Evolutionary conservation across 495 filamentous ascomycete genomes (phyloP).

Genomic region (Neurospora sp.): DNA sequence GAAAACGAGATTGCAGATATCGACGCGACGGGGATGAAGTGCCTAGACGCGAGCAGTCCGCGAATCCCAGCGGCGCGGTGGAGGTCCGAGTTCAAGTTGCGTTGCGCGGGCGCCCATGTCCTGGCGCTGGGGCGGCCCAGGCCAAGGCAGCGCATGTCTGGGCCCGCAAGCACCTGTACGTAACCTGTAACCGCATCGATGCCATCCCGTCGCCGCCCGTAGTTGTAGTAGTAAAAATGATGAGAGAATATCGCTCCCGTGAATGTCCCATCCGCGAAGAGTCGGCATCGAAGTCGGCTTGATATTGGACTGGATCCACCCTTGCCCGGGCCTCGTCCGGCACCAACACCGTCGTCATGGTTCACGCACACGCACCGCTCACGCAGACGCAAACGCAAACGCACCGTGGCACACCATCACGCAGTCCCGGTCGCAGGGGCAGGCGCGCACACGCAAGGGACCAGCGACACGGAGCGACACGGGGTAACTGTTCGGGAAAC

Average conservation of each 20-base stretch:
- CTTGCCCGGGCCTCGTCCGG: background rate
- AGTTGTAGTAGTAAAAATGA: too few relatives aligned
- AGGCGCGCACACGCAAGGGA: conserved; percentile 3
- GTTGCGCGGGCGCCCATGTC: background rate
- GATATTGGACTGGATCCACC: background rate
- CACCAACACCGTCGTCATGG: background rate
- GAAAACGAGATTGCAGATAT: background rate
- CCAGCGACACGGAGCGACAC: background rate
- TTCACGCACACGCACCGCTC: background rate
- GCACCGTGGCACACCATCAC: background rate
- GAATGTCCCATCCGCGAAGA: background rate
- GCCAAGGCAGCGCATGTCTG: background rate
- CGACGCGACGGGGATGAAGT: background rate
- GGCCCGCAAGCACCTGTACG: background rate
- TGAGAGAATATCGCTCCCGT: background rate
- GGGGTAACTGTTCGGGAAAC: conserved; percentile 3
- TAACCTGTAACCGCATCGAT: background rate
- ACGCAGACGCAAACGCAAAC: background rate
- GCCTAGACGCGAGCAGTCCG: background rate
- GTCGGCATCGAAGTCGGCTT: background rate
- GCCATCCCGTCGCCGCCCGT: background rate
- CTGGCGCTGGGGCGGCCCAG: background rate
- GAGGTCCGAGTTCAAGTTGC: background rate
- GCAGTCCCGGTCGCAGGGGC: background rate
- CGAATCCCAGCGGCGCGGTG: background rate